These are phyloP conservation scores for Boletus edulis DNA, from an alignment of 768 basidiomycete genomes.

Conservation along the genomic window DNA sequence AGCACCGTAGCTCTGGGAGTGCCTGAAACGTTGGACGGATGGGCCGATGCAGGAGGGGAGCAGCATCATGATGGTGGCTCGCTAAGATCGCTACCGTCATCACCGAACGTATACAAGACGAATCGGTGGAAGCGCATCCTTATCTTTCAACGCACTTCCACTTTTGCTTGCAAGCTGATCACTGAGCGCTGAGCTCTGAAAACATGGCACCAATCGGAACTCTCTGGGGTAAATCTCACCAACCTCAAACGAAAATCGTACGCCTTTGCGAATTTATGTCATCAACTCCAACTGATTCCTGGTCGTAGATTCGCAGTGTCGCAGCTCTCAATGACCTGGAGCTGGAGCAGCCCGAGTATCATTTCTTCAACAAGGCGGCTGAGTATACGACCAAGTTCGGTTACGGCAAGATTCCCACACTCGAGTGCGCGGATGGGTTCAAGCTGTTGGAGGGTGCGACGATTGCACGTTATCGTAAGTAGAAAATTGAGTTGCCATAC, in stretches of 20 bases:
- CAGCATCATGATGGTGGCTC: too few relatives aligned
- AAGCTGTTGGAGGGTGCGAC: conserved; percentile 12
- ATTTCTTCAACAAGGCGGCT: conserved; percentile 7
- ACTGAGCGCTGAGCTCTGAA: background rate
- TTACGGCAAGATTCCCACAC: conserved; percentile 19
- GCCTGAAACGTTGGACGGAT: background rate
- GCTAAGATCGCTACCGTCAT: too few relatives aligned
- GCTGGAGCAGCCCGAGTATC: conserved; percentile 3
- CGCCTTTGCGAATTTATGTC: background rate
- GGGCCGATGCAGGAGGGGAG: too few relatives aligned
- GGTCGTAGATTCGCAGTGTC: conserved; percentile 11
- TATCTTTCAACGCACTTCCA: background rate
- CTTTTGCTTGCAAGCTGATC: background rate
- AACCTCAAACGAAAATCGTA: conserved; percentile 19
- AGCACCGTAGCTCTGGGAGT: too few relatives aligned
- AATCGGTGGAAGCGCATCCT: background rate
- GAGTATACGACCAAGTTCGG: conserved; percentile 14
- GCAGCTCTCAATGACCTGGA: conserved; percentile 16
- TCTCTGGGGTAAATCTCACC: conserved; percentile 10
- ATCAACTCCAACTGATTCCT: background rate
- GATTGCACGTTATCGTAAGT: conserved; percentile 21
- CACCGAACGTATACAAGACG: background rate
- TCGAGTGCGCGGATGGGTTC: conserved; percentile 18
- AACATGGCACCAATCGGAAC: conserved; percentile 19
- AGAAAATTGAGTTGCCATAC: background rate